Percentiles rank a stretch among this genome's conserved stretches.
Evolutionary conservation across 805 yeast species (phyloP).

Genomic region (Saccharomycopsis fibuligera): DNA sequence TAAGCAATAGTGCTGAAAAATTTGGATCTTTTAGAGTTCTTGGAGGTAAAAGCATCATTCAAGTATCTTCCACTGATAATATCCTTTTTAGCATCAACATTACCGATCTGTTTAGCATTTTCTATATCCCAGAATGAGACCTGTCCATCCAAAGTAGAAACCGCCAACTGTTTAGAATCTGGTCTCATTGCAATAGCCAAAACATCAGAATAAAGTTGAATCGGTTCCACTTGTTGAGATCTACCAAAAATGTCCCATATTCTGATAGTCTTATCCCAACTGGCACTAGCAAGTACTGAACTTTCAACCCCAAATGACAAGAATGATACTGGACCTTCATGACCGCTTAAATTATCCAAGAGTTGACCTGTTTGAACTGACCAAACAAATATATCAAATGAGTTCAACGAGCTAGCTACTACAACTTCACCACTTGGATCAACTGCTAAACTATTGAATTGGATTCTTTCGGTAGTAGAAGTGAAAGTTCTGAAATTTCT

Average conservation of each 20-base stretch:
- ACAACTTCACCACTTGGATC: conserved; percentile 97
- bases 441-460: conserved; percentile 83
- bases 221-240: conserved; percentile 82
- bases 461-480: conserved; percentile 72
- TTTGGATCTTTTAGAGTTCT: conserved; percentile 78
- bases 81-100: conserved; percentile 81
- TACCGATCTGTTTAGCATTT: conserved; percentile 70
- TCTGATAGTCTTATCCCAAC: conserved; percentile 94
- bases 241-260: conserved; percentile 91
- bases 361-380: conserved; percentile 93
- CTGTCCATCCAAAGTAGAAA: conserved; percentile 83
- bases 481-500: conserved; percentile 94
- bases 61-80: conserved; percentile 79
- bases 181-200: conserved; percentile 80
- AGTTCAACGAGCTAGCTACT: conserved; percentile 88
- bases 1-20: conserved; percentile 75
- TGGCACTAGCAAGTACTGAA: conserved; percentile 74
- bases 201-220: conserved; percentile 79
- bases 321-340: conserved; percentile 91
- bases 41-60: conserved; percentile 75
- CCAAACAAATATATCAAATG: conserved; percentile 91
- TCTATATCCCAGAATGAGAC: conserved; percentile 78
- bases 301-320: conserved; percentile 79
- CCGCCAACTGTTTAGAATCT: conserved; percentile 87
- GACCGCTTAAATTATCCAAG: conserved; percentile 83